Evolutionary conservation across 2,329 filamentous ascomycete species (phyloP).

Genomic region (Capronia americana): DNA sequence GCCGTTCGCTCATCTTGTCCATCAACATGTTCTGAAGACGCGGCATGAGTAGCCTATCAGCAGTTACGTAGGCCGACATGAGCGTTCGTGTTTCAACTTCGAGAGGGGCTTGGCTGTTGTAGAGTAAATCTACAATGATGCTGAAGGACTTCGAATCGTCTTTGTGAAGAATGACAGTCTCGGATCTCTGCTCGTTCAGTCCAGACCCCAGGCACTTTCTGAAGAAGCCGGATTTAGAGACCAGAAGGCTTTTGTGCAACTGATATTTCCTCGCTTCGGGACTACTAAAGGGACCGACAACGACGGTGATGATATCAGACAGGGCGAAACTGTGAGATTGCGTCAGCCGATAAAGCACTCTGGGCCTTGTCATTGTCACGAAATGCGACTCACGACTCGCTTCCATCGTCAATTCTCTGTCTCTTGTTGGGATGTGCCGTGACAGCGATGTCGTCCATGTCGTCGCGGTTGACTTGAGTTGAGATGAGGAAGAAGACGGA

Average conservation of each 20-base stretch:
- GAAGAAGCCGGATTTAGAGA: slow-evolving; percentile 18
- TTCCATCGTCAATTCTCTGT: not conserved
- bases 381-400: not conserved
- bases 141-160: slow-evolving; percentile 3
- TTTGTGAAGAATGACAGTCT: slow-evolving; percentile 20
- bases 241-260: slow-evolving; percentile 19
- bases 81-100: not conserved
- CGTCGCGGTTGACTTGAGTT: not conserved
- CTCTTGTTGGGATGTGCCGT: not conserved
- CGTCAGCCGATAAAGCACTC: not conserved
- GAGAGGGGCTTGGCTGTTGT: not conserved
- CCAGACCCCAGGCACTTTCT: slow-evolving; percentile 16
- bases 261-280: slow-evolving; percentile 6
- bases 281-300: too few relatives aligned
- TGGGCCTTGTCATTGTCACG: not conserved
- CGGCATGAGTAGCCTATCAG: not conserved
- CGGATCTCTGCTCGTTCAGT: slow-evolving; percentile 20
- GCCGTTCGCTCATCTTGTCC: not conserved
- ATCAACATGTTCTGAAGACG: not conserved
- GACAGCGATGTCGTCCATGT: too few relatives aligned
- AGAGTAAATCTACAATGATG: not conserved
- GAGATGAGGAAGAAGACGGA: not conserved
- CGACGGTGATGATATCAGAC: slow-evolving; percentile 22
- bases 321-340: not conserved
- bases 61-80: not conserved